Conservation (phyloP, 495 filamentous ascomycete genomes). For the Xylaria palmicola region DNA sequence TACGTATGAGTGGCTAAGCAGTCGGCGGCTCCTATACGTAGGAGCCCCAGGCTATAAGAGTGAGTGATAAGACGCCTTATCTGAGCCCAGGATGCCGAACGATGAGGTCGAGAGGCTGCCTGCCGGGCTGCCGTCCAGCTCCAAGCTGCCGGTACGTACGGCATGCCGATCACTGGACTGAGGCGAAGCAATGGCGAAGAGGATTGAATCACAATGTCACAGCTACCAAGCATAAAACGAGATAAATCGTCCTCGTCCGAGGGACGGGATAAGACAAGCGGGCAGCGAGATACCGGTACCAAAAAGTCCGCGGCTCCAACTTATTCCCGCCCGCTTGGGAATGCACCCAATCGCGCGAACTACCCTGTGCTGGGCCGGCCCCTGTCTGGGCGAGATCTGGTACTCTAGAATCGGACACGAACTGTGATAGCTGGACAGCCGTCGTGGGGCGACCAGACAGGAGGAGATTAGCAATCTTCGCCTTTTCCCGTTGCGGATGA, state of each 20-base stretch:
- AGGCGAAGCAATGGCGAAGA: not conserved
- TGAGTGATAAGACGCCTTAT: not conserved
- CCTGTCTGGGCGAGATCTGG: conserved; percentile 3
- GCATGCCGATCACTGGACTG: not conserved
- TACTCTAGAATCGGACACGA: not conserved
- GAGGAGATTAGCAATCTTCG: conserved; percentile 2
- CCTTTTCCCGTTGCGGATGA: conserved; percentile 6
- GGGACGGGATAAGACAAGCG: no score
- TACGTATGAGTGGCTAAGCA: not conserved
- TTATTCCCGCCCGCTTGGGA: conserved; percentile 1
- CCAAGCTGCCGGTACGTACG: not conserved
- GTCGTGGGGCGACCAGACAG: not conserved
- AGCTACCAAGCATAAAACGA: no score
- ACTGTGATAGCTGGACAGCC: not conserved
- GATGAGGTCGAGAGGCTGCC: not conserved
- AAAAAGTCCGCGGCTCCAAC: not conserved
- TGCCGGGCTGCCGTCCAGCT: not conserved
- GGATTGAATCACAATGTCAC: no score
- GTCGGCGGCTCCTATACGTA: no score
- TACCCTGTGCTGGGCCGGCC: not conserved
- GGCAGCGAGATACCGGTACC: no score
- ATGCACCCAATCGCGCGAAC: not conserved
- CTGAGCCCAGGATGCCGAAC: not conserved
- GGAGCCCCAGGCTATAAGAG: not conserved
- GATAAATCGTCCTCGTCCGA: no score